Conservation (phyloP, 768 basidiomycete species). For the Punctularia strigosozonata region DNA sequence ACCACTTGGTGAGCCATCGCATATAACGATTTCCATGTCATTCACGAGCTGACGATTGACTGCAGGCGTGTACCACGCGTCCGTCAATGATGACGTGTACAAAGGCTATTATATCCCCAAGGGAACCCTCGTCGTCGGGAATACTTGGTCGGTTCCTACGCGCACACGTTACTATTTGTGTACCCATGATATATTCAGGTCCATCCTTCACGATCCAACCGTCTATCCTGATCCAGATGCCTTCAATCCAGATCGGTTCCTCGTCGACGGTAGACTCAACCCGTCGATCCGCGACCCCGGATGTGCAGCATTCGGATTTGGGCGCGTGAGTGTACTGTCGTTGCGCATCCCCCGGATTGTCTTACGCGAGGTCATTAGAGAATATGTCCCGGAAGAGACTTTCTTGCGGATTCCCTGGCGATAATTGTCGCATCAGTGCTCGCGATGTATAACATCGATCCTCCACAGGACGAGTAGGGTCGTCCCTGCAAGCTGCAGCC, state of each 20-base stretch:
- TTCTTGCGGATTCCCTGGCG: no score
- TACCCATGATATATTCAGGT: constrained; percentile 7
- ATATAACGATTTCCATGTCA: not conserved
- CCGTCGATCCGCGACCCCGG: constrained; percentile 7
- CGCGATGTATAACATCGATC: no score
- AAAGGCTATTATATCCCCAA: constrained; percentile 10
- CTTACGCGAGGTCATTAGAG: no score
- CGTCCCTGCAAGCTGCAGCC: no score
- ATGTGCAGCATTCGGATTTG: constrained; percentile 14
- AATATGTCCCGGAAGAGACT: no score
- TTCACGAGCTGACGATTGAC: not conserved
- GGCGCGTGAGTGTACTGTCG: no score
- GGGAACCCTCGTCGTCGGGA: constrained; percentile 8
- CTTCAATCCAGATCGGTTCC: constrained; percentile 12
- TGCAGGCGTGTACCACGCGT: constrained; percentile 10
- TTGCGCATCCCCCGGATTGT: no score
- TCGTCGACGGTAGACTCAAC: constrained; percentile 7
- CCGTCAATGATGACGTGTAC: constrained; percentile 11
- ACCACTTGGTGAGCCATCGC: constrained; percentile 6
- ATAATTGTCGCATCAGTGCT: no score
- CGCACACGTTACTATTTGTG: not conserved
- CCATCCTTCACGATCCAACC: constrained; percentile 12
- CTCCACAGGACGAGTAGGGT: no score
- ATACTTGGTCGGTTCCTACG: constrained; percentile 7
- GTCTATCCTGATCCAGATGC: constrained; percentile 9